Evolutionary conservation across 164 flowering plant species (phyloP), one percentile per base, ranked within the genome.

Genomic region (Piper longum): DNA sequence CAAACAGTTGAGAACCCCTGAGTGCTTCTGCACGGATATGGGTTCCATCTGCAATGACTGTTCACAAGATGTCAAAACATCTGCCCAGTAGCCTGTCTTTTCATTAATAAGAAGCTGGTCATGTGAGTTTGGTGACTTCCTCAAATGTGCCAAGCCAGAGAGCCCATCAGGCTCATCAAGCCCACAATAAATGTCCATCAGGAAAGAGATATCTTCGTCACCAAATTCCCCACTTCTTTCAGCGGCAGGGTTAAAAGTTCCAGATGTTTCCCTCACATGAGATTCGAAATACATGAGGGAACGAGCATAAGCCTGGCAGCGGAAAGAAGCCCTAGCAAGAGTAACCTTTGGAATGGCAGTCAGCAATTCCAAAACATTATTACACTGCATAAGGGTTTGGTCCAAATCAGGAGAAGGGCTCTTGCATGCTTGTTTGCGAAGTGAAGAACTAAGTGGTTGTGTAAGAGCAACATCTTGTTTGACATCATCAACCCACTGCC

Each of bases 121-220:
- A 67, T 93, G 91, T 61, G 85, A 78, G 68, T 85, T 84, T 65
- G 77, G 74, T 45, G 95, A 83, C 72, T 80, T 95, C 16, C 91
- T 78, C 68, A 95, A 72, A 74, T 79, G 78, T 60, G 96, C 89
- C 77, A 95, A 80, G 65, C 99, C 99, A 64, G 89, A 91, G 55
- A 95, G 77, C 57, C 97, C 99, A 78, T 95, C 99, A 64, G 96
- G 95, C 73, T 91, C 99, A 78, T 95, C 98, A 73, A 95, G 74
- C 64, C 79, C 83, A 72, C 99, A 89, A 63, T 95, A 91, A 72
- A 95, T 84, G 76, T 89, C 96, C 96, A 89, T 95, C 59, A 95
- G 68, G 74, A 80, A 85, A 54, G 99, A 87, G 54, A 91, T 74
- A 74, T 95, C 96, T 58, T 83, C 89, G 74, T 95, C 96, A 67